These are phyloP conservation scores for Lichenothelia convexa DNA, from an alignment of 495 filamentous ascomycete species.

Conservation along the genomic window DNA sequence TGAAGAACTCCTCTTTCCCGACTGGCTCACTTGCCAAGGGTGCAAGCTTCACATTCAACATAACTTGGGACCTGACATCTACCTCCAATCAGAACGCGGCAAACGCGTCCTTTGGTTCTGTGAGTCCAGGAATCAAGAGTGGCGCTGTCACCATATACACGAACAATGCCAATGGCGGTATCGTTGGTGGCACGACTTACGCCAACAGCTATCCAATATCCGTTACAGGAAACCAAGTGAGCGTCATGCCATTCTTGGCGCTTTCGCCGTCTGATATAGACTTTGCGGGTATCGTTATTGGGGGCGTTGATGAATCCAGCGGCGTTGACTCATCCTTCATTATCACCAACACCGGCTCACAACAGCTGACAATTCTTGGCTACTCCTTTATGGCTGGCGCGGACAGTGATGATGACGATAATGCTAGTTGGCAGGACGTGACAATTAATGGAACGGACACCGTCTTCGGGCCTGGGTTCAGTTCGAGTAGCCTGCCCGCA, in stretches of 20 bases:
- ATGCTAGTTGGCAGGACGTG: constrained; percentile 5
- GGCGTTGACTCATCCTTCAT: constrained; percentile 14
- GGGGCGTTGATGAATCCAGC: constrained; percentile 11
- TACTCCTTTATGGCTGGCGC: constrained; percentile 17
- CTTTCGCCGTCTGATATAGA: constrained; percentile 17
- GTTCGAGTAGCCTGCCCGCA: constrained; percentile 14
- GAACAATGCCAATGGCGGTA: constrained; percentile 13
- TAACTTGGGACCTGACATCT: constrained; percentile 23
- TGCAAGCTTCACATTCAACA: constrained; percentile 19
- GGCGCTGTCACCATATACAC: constrained; percentile 13
- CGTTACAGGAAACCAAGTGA: constrained; percentile 18
- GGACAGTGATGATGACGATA: constrained; percentile 8
- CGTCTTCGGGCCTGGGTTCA: constrained; percentile 15
- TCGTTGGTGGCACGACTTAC: constrained; percentile 9
- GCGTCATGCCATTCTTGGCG: constrained; percentile 13
- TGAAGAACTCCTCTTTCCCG: constrained; percentile 18
- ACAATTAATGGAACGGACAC: neutral
- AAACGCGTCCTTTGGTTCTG: constrained; percentile 14
- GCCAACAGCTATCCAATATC: constrained; percentile 12
- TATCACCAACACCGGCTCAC: constrained; percentile 21
- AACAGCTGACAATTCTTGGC: constrained; percentile 18
- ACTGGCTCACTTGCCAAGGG: constrained; percentile 16
- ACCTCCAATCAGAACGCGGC: constrained; percentile 17
- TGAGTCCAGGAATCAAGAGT: constrained; percentile 16
- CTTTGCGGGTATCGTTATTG: constrained; percentile 23